Evolutionary conservation across 306 rosid genomes (phyloP), one percentile per base, ranked within the genome.

Genomic region (Benincasa hispida): DNA sequence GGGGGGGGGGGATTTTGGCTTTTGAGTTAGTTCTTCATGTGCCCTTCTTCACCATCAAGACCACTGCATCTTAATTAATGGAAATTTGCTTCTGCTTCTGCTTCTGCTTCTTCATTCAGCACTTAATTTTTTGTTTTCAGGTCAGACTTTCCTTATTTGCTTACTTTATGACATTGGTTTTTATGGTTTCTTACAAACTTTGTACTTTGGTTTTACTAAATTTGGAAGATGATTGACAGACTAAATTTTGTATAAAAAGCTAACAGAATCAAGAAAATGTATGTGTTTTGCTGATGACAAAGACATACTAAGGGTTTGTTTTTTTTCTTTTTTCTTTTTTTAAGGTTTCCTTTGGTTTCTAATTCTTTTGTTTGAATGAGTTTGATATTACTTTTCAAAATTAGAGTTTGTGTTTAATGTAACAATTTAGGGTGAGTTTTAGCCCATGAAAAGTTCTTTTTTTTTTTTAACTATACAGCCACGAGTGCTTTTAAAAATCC

Each of bases 41-140:
- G 98, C 98, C 97, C 97, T 73, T 87, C 99, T 95, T 92, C 98
- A 83, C 99, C 99, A 95, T 92, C 98, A 79, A 87, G 99, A 88
- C 85, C 88, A 80, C 89, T 83, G 32, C 93, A 87, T 87, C 95
- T 28, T 60, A 60, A 67, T 67, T 15, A 10, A 6, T 67, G 4
- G 5, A 18, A 45, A 45, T 45, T 13, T 45, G 21, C 55, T 15
- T 25, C 65, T 25, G 32, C 62, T 22, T 22, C 59, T 54, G 59
- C 25, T 63, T n/a, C 70, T 18, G 8, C 72, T 65, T 57, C 62
- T 60, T 18, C 21, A 32, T 11, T 17, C n/a, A 28, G 10, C 19
- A 34, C 74, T 41, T 68, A 12, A 12, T 42, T 45, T 28, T 13
- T 13, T 13, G 15, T 45, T 17, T 70, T 50, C 60, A 72, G 60